Evolutionary conservation across 768 basidiomycete species (phyloP).

Genomic region (Trametes sanguinea): DNA sequence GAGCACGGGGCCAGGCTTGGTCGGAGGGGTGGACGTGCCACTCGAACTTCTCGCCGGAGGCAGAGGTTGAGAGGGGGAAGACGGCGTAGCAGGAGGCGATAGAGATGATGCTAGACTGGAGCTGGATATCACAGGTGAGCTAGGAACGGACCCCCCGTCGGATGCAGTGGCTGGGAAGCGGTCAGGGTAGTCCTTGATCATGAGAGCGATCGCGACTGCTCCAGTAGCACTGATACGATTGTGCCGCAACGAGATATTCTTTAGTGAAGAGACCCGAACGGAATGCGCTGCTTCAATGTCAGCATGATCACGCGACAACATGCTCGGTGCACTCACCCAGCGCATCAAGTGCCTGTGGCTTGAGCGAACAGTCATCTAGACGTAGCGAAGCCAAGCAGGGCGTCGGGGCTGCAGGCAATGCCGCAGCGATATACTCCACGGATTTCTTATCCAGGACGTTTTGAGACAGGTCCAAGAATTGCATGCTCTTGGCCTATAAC

Average conservation of each 20-base stretch:
- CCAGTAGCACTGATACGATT: slow-evolving; percentile 86
- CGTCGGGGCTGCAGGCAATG: slow-evolving; percentile 55
- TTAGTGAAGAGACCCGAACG: slow-evolving; percentile 79
- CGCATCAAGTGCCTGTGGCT: slow-evolving; percentile 72
- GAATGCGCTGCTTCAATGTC: slow-evolving; percentile 61
- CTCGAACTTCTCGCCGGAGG: slow-evolving; percentile 28
- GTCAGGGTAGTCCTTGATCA: slow-evolving; percentile 97
- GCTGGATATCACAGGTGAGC: slow-evolving; percentile 28
- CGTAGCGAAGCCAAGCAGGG: slow-evolving; percentile 74
- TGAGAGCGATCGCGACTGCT: slow-evolving; percentile 88
- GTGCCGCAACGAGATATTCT: slow-evolving; percentile 86
- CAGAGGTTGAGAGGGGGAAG: slow-evolving; percentile 33
- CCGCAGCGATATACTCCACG: slow-evolving; percentile 77
- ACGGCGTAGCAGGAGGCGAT: slow-evolving; percentile 37
- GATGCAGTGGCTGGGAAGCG: slow-evolving; percentile 45
- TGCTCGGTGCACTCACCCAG: slow-evolving; percentile 58
- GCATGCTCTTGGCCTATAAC: slow-evolving; percentile 66
- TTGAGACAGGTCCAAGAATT: slow-evolving; percentile 90
- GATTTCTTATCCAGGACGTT: slow-evolving; percentile 83
- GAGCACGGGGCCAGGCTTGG: slow-evolving; percentile 43
- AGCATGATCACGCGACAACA: not conserved
- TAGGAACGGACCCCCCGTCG: slow-evolving; percentile 18
- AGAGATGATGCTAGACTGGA: slow-evolving; percentile 26
- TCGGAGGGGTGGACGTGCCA: slow-evolving; percentile 41
- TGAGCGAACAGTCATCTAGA: slow-evolving; percentile 83